Percentiles rank a stretch among this genome's conserved stretches.
phyloP scores from a whole-genome alignment of 306 rosid species.

The Gastrolobium villosum region DNA sequence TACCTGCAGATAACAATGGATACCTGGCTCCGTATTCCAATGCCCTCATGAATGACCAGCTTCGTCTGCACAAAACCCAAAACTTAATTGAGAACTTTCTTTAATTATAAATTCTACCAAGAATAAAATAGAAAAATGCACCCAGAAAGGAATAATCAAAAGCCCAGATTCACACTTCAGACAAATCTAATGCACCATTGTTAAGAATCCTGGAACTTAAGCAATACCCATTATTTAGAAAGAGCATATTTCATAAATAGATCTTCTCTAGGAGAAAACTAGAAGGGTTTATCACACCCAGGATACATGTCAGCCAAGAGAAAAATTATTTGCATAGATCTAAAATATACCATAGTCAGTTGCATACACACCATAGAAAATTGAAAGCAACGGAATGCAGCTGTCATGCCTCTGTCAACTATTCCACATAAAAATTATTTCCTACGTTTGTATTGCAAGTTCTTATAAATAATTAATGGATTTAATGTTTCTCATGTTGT shows the following conservation, averaged over 20 bases:
- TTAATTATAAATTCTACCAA: background rate
- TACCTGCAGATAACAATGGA: slow-evolving; percentile 61
- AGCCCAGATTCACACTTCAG: background rate
- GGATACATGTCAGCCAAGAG: slow-evolving; percentile 7
- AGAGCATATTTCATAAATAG: background rate
- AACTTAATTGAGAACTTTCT: slow-evolving; percentile 42
- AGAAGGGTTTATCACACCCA: background rate
- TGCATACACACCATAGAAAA: background rate
- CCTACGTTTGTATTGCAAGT: background rate
- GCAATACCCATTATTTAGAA: background rate
- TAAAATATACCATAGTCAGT: background rate
- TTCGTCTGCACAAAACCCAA: slow-evolving; percentile 68
- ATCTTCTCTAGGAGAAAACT: background rate
- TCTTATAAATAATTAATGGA: background rate
- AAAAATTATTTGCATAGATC: background rate
- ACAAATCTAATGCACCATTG: slow-evolving; percentile 1
- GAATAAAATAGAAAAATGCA: background rate
- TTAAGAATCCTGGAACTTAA: background rate
- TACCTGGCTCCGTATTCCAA: slow-evolving; percentile 58
- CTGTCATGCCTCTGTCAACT: background rate
- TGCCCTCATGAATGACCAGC: slow-evolving; percentile 71
- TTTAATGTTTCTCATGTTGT: too few relatives aligned
- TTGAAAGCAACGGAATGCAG: background rate
- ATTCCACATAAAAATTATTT: background rate
- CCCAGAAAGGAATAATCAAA: slow-evolving; percentile 5